Evolutionary conservation across 306 rosid species (phyloP), one percentile per base, ranked within the genome.

Genomic region (Citrullus colocynthis): DNA sequence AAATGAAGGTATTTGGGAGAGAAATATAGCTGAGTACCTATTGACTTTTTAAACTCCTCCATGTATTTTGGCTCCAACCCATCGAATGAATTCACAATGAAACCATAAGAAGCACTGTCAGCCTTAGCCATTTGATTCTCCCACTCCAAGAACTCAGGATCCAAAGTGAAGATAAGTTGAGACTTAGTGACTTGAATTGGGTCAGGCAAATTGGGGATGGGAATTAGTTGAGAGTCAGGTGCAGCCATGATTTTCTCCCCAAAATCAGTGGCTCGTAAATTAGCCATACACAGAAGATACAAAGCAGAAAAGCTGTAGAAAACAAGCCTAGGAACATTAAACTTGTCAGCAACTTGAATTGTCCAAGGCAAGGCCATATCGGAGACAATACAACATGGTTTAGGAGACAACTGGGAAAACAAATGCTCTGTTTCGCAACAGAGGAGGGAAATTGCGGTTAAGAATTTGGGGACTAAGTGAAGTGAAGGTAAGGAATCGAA

Each of bases 311-410:
- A 10, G 59, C 82, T 79, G 17, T 45, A 4, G 54, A 81, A 84
- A 21, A 79, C 54, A 7, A 84, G 41, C 80, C 82, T 81, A 7
- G 84, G 87, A 60, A 84, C 69, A 11, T 42, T 4, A 32, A 63
- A 75, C 49, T 34, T 76, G 1, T 9, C 1, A 2, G 87, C 79
- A 8, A 84, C 13, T 17, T 51, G 37, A 36, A 44, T 55, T 0
- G 87, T 84, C 84, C 83, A 85, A 4, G 90, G 83, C 72, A 93
- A 66, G 45, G 86, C 2, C 34, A 84, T 75, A 63, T 89, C 92
- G 12, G 96, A 88, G 49, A 90, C 86, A 36, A 91, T 81, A 82
- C 94, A 89, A 77, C 74, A 76, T 39, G 97, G 97, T 18, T 55
- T 74, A 0, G 91, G 91, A n/a, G 65, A 76, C 0, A 91, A 64